These are phyloP conservation scores for Chiua virens DNA, from an alignment of 768 basidiomycete genomes.

Conservation along the genomic window DNA sequence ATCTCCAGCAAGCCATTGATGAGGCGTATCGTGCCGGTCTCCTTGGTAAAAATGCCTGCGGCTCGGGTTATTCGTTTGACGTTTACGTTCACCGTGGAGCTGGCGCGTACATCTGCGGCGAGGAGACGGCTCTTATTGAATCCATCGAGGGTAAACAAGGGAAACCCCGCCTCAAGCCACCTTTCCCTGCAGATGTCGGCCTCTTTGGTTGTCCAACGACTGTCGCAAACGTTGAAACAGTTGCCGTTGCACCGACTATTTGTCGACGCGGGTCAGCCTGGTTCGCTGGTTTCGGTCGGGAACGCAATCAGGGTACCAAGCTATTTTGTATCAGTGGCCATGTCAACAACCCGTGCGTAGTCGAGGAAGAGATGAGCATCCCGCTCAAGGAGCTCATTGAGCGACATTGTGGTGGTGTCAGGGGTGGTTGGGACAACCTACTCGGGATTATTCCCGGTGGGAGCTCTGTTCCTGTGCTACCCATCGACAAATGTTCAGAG, in stretches of 20 bases:
- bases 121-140: conserved; percentile 98
- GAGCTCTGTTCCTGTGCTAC: conserved; percentile 90
- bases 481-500: conserved; percentile 77
- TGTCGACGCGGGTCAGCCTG: conserved; percentile 84
- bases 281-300: conserved; percentile 92
- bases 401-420: conserved; percentile 94
- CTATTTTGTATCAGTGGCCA: conserved; percentile 95
- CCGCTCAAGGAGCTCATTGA: conserved; percentile 91
- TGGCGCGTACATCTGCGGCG: conserved; percentile 97
- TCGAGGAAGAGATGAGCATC: conserved; percentile 99
- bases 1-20: conserved; percentile 92
- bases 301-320: conserved; percentile 96
- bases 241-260: conserved; percentile 96
- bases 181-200: conserved; percentile 98
- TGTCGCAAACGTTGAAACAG: conserved; percentile 98
- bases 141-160: conserved; percentile 97
- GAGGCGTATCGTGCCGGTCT: conserved; percentile 91
- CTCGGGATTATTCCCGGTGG: conserved; percentile 97
- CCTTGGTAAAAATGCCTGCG: conserved; percentile 89
- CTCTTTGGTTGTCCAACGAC: conserved; percentile 97
- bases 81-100: conserved; percentile 98
- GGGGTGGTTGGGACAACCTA: conserved; percentile 95
- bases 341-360: conserved; percentile 96
- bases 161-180: conserved; percentile 95
- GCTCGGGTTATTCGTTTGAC: conserved; percentile 92